A percentile compares a stretch with the other conserved stretches of the same genome.
These are phyloP conservation scores for Sequoiadendron giganteum DNA, from an alignment of 75 land plant genomes.

Conservation along the genomic window DNA sequence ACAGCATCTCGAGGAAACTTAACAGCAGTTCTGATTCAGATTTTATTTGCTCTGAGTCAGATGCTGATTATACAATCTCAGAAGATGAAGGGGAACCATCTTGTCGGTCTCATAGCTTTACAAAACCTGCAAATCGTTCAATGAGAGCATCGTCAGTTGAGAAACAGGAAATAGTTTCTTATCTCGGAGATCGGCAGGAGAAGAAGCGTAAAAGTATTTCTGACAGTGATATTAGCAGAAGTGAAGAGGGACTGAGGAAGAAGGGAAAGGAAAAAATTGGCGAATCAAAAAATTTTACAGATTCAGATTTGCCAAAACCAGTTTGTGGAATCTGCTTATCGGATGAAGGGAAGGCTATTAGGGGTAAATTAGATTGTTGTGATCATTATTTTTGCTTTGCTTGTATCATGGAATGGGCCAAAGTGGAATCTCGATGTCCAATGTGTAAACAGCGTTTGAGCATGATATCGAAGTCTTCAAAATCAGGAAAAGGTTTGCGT, in stretches of 20 bases:
- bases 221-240: background rate
- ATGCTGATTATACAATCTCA: constrained; percentile 31
- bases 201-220: background rate
- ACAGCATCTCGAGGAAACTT: constrained; percentile 30
- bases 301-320: constrained; percentile 32
- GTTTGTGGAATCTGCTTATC: constrained; percentile 94
- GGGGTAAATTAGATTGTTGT: constrained; percentile 87
- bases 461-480: constrained; percentile 59
- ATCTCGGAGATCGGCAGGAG: background rate
- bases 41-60: constrained; percentile 30
- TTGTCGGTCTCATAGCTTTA: constrained; percentile 32
- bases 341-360: constrained; percentile 63
- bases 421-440: constrained; percentile 99
- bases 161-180: constrained; percentile 11
- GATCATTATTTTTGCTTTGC: constrained; percentile 87
- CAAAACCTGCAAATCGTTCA: constrained; percentile 8
- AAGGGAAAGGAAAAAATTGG: constrained; percentile 42
- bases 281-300: constrained; percentile 17
- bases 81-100: constrained; percentile 32
- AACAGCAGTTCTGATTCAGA: constrained; percentile 33
- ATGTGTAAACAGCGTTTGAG: constrained; percentile 91
- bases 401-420: constrained; percentile 98
- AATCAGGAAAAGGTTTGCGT: constrained; percentile 44
- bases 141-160: constrained; percentile 17
- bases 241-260: constrained; percentile 32